These are phyloP conservation scores for Boletus pseudopeckii DNA, from an alignment of 768 basidiomycete genomes.

Conservation along the genomic window DNA sequence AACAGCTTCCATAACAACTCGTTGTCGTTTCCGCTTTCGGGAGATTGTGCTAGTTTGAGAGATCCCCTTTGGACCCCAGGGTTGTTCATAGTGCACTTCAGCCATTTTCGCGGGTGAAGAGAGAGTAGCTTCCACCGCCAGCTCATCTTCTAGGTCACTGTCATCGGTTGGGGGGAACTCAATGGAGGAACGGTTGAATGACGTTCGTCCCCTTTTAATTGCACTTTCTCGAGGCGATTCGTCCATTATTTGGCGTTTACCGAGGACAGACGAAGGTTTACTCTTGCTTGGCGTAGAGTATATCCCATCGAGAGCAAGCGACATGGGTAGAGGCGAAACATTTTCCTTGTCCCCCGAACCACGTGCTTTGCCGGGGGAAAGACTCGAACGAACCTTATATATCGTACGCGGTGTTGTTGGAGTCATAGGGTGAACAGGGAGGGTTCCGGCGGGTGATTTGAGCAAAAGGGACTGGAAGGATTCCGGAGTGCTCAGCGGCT, in stretches of 20 bases:
- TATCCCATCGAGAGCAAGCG: slow-evolving; percentile 47
- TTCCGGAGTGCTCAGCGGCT: slow-evolving; percentile 30
- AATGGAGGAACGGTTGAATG: slow-evolving; percentile 32
- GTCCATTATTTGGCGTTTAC: slow-evolving; percentile 45
- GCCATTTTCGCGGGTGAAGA: slow-evolving; percentile 16
- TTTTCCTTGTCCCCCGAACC: slow-evolving; percentile 59
- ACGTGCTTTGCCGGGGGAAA: slow-evolving; percentile 39
- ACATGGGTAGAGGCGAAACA: slow-evolving; percentile 37
- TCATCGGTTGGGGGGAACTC: slow-evolving; percentile 25
- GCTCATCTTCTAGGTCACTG: slow-evolving; percentile 32
- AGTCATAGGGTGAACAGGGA: slow-evolving; percentile 23
- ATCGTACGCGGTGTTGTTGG: slow-evolving; percentile 35
- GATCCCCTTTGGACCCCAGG: background rate
- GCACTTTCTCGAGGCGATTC: slow-evolving; percentile 31
- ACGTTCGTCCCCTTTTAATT: slow-evolving; percentile 27
- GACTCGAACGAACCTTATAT: slow-evolving; percentile 12
- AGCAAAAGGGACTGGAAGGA: slow-evolving; percentile 31
- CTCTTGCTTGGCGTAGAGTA: slow-evolving; percentile 32
- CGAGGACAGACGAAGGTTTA: slow-evolving; percentile 27
- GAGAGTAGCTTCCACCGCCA: slow-evolving; percentile 23
- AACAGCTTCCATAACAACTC: slow-evolving; percentile 50
- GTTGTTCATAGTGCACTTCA: background rate
- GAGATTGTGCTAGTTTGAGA: slow-evolving; percentile 4
- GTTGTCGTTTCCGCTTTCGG: slow-evolving; percentile 44
- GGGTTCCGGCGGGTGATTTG: slow-evolving; percentile 24